phyloP scores from a whole-genome alignment of 352 stramenopile species.

The Nothophytophthora sp. region DNA sequence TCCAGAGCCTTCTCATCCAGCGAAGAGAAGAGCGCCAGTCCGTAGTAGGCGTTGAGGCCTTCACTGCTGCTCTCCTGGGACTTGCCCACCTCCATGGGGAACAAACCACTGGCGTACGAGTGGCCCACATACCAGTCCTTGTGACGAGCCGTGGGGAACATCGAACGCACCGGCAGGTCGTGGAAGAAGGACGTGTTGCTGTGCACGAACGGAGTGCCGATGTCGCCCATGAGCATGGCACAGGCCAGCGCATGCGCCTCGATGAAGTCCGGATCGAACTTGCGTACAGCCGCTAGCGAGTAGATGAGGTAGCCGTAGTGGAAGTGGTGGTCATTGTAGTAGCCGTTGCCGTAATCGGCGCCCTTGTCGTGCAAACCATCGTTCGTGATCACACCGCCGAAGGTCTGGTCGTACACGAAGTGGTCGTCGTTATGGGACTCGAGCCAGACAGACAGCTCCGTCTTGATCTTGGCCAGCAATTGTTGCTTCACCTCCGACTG shows the following conservation, averaged over 20 bases:
- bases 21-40: constrained; percentile 86
- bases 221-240: constrained; percentile 68
- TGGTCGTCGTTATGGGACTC: constrained; percentile 57
- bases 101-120: constrained; percentile 96
- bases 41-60: constrained; percentile 96
- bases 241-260: constrained; percentile 47
- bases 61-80: constrained; percentile 97
- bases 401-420: constrained; percentile 93
- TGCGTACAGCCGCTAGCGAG: constrained; percentile 71
- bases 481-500: constrained; percentile 45
- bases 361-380: constrained; percentile 68
- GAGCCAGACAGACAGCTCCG: constrained; percentile 61
- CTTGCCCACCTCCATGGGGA: constrained; percentile 94
- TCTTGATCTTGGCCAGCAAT: constrained; percentile 60
- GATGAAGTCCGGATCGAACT: constrained; percentile 78
- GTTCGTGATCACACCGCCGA: constrained; percentile 90
- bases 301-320: constrained; percentile 96
- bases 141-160: constrained; percentile 91
- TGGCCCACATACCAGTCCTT: constrained; percentile 98
- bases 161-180: constrained; percentile 43
- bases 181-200: constrained; percentile 51
- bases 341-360: constrained; percentile 88
- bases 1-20: constrained; percentile 44
- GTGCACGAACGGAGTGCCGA: constrained; percentile 54
- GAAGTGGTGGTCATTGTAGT: constrained; percentile 92